Percentiles rank a stretch among this genome's conserved stretches.
Evolutionary conservation across 2,329 filamentous ascomycete species (phyloP).

Genomic region (Penicillium sp.): DNA sequence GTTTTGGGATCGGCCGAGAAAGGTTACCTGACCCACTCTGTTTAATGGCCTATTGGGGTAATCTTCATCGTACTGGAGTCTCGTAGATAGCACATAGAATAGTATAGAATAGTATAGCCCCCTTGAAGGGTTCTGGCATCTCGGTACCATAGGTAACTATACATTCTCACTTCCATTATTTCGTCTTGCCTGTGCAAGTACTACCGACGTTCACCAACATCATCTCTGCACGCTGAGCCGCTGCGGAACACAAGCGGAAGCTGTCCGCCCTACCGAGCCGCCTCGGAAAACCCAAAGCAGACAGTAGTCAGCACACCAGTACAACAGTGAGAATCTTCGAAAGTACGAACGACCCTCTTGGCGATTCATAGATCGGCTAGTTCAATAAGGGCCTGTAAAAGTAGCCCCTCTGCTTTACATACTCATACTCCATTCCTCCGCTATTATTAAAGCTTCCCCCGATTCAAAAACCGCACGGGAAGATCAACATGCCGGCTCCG

Average conservation of each 20-base stretch:
- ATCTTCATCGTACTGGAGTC: background rate
- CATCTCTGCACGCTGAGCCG: too few species aligned
- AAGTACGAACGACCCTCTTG: background rate
- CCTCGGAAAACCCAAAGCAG: background rate
- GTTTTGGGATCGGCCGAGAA: background rate
- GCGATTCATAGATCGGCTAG: background rate
- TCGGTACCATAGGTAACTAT: too few species aligned
- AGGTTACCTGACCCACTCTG: background rate
- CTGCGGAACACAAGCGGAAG: too few species aligned
- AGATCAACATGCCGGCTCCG: conserved; percentile 40
- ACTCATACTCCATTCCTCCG: too few species aligned
- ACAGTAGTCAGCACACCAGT: background rate
- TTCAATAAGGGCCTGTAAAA: background rate
- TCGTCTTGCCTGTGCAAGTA: too few species aligned
- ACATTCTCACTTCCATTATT: too few species aligned
- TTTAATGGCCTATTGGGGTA: background rate
- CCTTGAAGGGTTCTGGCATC: too few species aligned
- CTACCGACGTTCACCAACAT: too few species aligned
- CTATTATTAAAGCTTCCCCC: conserved; percentile 25
- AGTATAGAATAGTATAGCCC: too few species aligned
- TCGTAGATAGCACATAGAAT: too few species aligned
- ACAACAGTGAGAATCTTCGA: background rate
- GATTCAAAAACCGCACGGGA: conserved; percentile 37
- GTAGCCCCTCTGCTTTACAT: background rate
- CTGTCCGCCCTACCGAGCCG: too few species aligned